Conservation (phyloP, 2,329 filamentous ascomycete genomes). For the Nakataea oryzae region DNA sequence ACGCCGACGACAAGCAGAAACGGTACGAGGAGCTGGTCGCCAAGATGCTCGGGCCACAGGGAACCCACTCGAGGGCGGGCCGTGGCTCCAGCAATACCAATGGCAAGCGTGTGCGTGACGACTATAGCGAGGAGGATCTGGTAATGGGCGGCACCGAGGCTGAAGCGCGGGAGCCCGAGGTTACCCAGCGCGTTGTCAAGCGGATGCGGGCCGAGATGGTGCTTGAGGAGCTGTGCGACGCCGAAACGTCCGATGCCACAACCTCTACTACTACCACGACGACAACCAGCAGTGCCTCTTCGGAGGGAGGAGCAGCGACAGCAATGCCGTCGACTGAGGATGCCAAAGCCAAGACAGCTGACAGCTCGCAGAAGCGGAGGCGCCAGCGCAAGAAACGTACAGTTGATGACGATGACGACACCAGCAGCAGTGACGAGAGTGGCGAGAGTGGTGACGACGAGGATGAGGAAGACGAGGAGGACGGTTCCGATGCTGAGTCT, state of each 20-base stretch:
- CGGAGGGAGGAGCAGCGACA: constrained; percentile 10
- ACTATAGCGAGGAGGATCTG: constrained; percentile 42
- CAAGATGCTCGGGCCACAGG: constrained; percentile 10
- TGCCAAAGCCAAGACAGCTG: constrained; percentile 17
- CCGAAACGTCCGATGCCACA: constrained; percentile 24
- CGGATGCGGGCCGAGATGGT: constrained; percentile 53
- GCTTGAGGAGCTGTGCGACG: constrained; percentile 41
- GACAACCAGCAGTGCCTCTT: constrained; percentile 16
- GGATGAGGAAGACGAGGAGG: constrained; percentile 10
- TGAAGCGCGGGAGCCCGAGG: constrained; percentile 33
- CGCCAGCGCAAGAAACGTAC: constrained; percentile 41
- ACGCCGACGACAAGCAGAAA: constrained; percentile 29
- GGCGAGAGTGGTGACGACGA: constrained; percentile 11
- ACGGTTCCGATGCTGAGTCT: constrained; percentile 12
- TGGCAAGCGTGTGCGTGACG: constrained; percentile 27
- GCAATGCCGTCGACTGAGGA: constrained; percentile 7
- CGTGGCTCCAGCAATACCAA: constrained; percentile 20
- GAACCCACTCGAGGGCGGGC: neutral
- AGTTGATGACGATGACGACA: constrained; percentile 31
- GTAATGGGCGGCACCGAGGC: constrained; percentile 22
- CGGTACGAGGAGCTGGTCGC: constrained; percentile 8
- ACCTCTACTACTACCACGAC: constrained; percentile 16
- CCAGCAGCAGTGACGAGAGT: constrained; percentile 18
- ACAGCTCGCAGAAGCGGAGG: constrained; percentile 35
- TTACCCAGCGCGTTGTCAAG: constrained; percentile 47